Evolutionary conservation across 257 asterid species (phyloP).

Genomic region (Cynanchum wilfordii): DNA sequence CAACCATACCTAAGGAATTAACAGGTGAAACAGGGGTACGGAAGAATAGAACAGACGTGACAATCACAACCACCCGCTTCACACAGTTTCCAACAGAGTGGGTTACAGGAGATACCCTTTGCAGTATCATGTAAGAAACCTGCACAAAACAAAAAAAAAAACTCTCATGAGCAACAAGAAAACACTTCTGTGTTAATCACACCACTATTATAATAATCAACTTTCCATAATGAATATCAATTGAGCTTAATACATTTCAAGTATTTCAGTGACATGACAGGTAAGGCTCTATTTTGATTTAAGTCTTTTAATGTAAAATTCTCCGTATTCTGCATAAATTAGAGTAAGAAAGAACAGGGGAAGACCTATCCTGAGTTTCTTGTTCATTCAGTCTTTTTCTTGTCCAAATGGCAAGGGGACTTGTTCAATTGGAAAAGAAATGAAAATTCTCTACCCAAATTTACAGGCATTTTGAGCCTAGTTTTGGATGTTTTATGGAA

Average conservation of each 20-base stretch:
- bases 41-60: conserved; percentile 82
- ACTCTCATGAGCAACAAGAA: conserved; percentile 16
- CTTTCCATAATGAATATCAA: not conserved
- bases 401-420: not conserved
- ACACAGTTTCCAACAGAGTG: conserved; percentile 94
- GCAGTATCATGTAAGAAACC: conserved; percentile 92
- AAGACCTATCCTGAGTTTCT: not conserved
- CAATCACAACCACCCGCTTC: conserved; percentile 89
- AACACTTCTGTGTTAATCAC: not conserved
- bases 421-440: not conserved
- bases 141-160: conserved; percentile 28
- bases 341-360: not conserved
- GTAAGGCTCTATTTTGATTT: not conserved
- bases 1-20: conserved; percentile 57
- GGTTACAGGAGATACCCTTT: conserved; percentile 90
- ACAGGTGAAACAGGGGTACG: conserved; percentile 72
- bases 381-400: not conserved
- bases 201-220: not conserved
- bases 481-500: not conserved
- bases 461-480: not conserved
- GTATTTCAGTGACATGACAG: not conserved
- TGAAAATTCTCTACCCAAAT: not conserved
- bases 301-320: not conserved
- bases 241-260: not conserved
- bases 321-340: not conserved